Evolutionary conservation across 352 stramenopile species (phyloP).

Genomic region (Phytophthora lateralis): DNA sequence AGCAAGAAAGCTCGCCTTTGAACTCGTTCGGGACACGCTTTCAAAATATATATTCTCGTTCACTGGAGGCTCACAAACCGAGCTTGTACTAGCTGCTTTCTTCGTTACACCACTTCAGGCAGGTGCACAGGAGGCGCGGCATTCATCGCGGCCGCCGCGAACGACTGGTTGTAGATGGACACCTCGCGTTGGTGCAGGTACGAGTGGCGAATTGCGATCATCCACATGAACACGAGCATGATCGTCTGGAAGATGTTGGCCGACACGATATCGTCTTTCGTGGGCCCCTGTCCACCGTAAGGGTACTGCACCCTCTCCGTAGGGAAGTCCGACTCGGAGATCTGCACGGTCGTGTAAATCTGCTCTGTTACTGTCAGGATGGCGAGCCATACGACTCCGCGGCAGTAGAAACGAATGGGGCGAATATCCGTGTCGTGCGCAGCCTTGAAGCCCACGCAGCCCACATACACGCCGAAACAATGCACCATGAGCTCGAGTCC

Average conservation of each 20-base stretch:
- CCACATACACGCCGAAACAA: slow-evolving; percentile 85
- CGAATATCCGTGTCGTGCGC: slow-evolving; percentile 88
- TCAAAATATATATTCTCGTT: slow-evolving; percentile 40
- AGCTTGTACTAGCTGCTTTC: slow-evolving; percentile 23
- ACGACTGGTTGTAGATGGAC: slow-evolving; percentile 82
- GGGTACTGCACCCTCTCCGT: slow-evolving; percentile 72
- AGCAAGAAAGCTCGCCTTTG: background rate
- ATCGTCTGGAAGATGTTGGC: slow-evolving; percentile 87
- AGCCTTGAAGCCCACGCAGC: slow-evolving; percentile 86
- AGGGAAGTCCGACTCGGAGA: slow-evolving; percentile 76
- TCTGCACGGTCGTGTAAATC: slow-evolving; percentile 84
- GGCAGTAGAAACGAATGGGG: slow-evolving; percentile 84
- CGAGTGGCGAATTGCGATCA: slow-evolving; percentile 81
- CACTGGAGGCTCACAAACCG: slow-evolving; percentile 15
- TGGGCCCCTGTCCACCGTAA: slow-evolving; percentile 74
- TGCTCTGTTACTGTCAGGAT: slow-evolving; percentile 78
- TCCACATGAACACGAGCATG: slow-evolving; percentile 85
- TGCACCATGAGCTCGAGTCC: slow-evolving; percentile 77
- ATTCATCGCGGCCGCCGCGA: slow-evolving; percentile 83
- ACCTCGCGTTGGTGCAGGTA: slow-evolving; percentile 80
- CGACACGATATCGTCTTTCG: slow-evolving; percentile 86
- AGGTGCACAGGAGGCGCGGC: slow-evolving; percentile 72
- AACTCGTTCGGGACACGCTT: slow-evolving; percentile 12
- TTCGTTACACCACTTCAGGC: slow-evolving; percentile 60
- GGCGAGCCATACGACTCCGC: slow-evolving; percentile 80